phyloP scores from a whole-genome alignment of 139 green algal genomes.

The Coelastrella sp. region DNA sequence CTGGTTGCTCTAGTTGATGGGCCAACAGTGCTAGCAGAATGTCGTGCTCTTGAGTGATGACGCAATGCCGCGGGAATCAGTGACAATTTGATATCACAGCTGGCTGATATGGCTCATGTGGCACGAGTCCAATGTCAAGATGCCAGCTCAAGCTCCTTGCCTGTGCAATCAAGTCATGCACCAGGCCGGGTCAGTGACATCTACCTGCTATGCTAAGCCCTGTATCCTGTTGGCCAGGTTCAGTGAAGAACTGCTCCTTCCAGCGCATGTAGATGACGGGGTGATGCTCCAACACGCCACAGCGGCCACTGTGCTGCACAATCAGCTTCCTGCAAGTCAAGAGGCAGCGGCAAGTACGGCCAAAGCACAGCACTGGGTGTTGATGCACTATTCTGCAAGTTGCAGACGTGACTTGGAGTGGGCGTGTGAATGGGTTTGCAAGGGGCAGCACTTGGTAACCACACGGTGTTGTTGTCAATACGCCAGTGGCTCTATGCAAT shows the following conservation, averaged over 20 bases:
- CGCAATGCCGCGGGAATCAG: no score
- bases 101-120: no score
- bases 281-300: constrained; percentile 49
- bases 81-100: no score
- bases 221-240: constrained; percentile 45
- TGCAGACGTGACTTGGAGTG: no score
- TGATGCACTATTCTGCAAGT: no score
- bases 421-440: no score
- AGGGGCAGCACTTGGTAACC: no score
- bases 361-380: background rate
- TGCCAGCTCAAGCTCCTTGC: background rate
- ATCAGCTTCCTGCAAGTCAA: constrained; percentile 40
- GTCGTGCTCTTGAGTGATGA: no score
- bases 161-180: background rate
- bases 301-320: constrained; percentile 33
- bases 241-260: constrained; percentile 88
- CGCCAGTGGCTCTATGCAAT: background rate
- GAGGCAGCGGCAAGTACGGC: background rate
- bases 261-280: constrained; percentile 80
- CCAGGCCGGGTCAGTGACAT: background rate
- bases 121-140: background rate
- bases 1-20: no score
- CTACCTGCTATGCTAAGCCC: constrained; percentile 44
- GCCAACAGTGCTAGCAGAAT: no score
- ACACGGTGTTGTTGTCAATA: background rate